Evolutionary conservation across 2,329 filamentous ascomycete genomes (phyloP), one percentile per base, ranked within the genome.

Genomic region (Samsoniella hepiali): DNA sequence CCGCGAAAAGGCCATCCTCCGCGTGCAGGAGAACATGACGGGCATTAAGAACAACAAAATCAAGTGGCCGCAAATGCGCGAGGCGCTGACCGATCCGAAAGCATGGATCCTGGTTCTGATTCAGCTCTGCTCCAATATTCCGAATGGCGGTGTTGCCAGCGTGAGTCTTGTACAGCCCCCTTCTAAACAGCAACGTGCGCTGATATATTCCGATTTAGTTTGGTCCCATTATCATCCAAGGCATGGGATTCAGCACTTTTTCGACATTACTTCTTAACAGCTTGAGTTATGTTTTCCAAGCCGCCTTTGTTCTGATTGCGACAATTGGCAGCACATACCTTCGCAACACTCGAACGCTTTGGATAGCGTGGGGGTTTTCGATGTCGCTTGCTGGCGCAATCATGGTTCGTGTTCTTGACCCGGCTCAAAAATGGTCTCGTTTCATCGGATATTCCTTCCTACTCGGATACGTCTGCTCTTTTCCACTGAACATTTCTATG

Each of bases 401-500:
- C 15, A 67, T 73, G 59, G 68, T 73, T 22, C 71, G 70, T 2
- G 64, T 69, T 34, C 13, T 69, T 0, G 64, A 67, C 2, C 44
- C 53, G n/a, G 8, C 38, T 3, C 44, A 58, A 15, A 47, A n/a
- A 6, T 63, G 61, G 68, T 65, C 66, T 11, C 70, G 72, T 1
- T 72, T 70, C 38, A 65, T 67, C n/a, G 72, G 70, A 13, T 68
- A 69, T 50, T 69, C 70, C 17, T 53, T 89, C 85, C 77, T 87
- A 80, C 82, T 84, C 81, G 8, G 83, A 79, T 2, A 79, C 82
- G 68, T 83, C 78, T 68, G 65, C 42, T 68, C 68, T 44, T 69
- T 72, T 50, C 69, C 72, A 17, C 76, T 87, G 29, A 74, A 79
- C 50, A 78, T 87, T 71, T 82, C 81, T 8, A 79, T 87, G 74